Evolutionary conservation across 495 filamentous ascomycete genomes (phyloP), one percentile per base, ranked within the genome.

Genomic region (Geoglossum glabrum): DNA sequence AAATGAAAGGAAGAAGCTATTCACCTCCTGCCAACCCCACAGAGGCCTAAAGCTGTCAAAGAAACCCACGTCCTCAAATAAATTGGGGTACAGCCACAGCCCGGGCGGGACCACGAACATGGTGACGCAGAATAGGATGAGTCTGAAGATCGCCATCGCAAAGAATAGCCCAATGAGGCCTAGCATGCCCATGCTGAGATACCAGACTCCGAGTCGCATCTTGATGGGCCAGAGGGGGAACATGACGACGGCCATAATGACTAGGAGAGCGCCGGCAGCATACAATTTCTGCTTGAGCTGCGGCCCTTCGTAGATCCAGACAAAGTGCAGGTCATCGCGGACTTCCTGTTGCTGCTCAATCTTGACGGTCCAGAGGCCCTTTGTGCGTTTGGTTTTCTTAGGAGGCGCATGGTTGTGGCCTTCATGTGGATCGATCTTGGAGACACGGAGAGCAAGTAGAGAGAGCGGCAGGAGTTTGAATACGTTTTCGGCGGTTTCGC

Each of bases 31-130:
- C 93, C 93, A 99, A 54, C 86, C 93, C 90, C 93, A 97, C 34
- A 92, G 68, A 27, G 93, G 93, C 71, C 84, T 84, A 75, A 99
- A 99, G 70, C 86, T 93, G 61, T 99, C 93, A 65, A 97, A 84
- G 70, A 99, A 96, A 8, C 90, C 92, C 47, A 99, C 93, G 67
- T 99, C 93, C 70, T 97, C 93, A 71, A 96, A 99, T 23, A 99
- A 69, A 66, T 99, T 99, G 49, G 93, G 93, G 74, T 88, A 99
- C 49, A 99, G 75, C 93, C 93, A 99, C 30, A 99, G 74, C 61
- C 93, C 93, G 0, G 90, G 92, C 15, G 88, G 75, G 10, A 80
- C 76, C 8, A 79, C 74, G 65, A 97, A 90, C 63, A 94, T 85
- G 11, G 93, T 97, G 66, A 90, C 70, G 63, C 84, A 84, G 72